These are phyloP conservation scores for Pichia membranifaciens DNA, from an alignment of 805 yeast species.

Conservation along the genomic window DNA sequence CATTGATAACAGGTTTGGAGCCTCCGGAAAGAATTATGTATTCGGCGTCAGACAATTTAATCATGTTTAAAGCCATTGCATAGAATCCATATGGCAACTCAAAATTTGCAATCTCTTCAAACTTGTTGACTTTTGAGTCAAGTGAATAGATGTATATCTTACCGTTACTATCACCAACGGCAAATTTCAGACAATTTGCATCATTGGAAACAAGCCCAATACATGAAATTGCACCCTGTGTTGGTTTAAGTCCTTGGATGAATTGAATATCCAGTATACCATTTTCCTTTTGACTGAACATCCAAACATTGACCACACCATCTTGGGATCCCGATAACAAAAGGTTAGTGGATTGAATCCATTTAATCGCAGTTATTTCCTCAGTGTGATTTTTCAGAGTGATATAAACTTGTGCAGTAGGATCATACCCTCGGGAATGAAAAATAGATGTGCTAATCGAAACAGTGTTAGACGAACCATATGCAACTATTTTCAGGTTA, in stretches of 20 bases:
- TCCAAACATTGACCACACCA: constrained; percentile 57
- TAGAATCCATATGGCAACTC: constrained; percentile 39
- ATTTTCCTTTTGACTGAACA: constrained; percentile 15
- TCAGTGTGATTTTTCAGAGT: constrained; percentile 58
- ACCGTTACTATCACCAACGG: constrained; percentile 65
- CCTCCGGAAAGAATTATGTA: constrained; percentile 69
- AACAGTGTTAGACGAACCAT: constrained; percentile 60
- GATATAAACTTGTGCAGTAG: constrained; percentile 38
- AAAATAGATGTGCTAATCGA: constrained; percentile 64
- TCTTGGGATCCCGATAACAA: constrained; percentile 69
- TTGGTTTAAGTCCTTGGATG: constrained; percentile 26
- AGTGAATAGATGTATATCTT: constrained; percentile 45
- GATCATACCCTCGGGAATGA: constrained; percentile 21
- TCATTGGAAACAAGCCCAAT: constrained; percentile 8
- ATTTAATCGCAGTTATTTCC: constrained; percentile 63
- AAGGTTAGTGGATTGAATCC: constrained; percentile 39
- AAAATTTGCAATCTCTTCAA: constrained; percentile 31
- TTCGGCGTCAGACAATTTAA: constrained; percentile 27
- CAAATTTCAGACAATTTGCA: constrained; percentile 33
- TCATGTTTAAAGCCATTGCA: constrained; percentile 38
- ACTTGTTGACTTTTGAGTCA: constrained; percentile 15
- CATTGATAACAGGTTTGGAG: constrained; percentile 47
- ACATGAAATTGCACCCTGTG: constrained; percentile 11
- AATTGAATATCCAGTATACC: constrained; percentile 25
- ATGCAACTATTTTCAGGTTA: constrained; percentile 45